These are phyloP conservation scores for Cytospora leucostoma DNA, from an alignment of 2,329 filamentous ascomycete genomes.

Conservation along the genomic window DNA sequence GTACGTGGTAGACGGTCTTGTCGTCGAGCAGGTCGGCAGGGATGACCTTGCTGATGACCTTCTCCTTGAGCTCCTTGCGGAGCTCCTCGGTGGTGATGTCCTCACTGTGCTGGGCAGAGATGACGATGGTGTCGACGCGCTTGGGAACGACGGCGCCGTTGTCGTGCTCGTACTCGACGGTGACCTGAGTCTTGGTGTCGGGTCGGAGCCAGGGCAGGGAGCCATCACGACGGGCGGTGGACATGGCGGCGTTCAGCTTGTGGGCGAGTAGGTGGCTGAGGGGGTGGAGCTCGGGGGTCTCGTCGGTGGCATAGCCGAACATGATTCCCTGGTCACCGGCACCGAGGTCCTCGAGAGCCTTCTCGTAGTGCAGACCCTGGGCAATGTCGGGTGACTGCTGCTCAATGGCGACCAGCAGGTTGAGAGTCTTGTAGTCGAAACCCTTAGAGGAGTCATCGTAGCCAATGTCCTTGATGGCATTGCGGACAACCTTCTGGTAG, in stretches of 20 bases:
- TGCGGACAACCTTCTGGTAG: constrained; percentile 97
- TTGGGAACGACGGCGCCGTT: constrained; percentile 88
- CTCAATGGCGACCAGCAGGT: constrained; percentile 98
- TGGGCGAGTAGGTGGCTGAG: constrained; percentile 92
- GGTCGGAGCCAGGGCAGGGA: constrained; percentile 91
- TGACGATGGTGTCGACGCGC: constrained; percentile 94
- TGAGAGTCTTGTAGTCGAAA: constrained; percentile 99
- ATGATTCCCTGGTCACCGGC: constrained; percentile 99
- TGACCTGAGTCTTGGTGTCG: constrained; percentile 99
- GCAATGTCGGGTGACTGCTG: constrained; percentile 98
- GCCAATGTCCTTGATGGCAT: constrained; percentile 96
- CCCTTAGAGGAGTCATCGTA: constrained; percentile 97
- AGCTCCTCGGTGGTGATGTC: constrained; percentile 84
- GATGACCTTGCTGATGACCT: constrained; percentile 93
- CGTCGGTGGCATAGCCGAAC: constrained; percentile 99
- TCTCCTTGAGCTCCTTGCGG: constrained; percentile 88
- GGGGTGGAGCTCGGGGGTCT: constrained; percentile 96
- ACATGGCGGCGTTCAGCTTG: constrained; percentile 97
- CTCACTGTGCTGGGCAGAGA: constrained; percentile 91
- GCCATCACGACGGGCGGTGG: constrained; percentile 82
- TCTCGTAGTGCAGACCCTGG: constrained; percentile 97
- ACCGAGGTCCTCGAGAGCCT: constrained; percentile 95
- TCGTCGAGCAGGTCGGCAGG: constrained; percentile 90
- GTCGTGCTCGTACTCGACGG: constrained; percentile 97
- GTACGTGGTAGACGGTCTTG: constrained; percentile 90